Conservation (phyloP, 208 protist species). For the Angomonas deanei region DNA sequence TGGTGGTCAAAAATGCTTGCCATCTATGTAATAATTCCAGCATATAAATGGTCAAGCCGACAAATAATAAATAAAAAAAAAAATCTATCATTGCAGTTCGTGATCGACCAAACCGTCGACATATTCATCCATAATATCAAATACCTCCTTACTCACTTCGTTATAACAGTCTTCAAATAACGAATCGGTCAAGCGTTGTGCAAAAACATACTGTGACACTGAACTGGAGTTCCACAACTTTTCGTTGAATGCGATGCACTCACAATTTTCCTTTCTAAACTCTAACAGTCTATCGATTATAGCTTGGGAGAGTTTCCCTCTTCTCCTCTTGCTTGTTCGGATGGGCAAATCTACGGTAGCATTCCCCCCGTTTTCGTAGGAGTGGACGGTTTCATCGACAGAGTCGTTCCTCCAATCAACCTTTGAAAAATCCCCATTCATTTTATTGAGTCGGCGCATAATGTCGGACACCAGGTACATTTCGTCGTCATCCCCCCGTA, state of each 20-base stretch:
- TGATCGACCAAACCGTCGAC: slow-evolving; percentile 77
- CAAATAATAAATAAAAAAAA: neutral
- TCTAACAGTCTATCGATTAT: slow-evolving; percentile 63
- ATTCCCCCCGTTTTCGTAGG: neutral
- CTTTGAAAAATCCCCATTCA: neutral
- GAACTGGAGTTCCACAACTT: slow-evolving; percentile 77
- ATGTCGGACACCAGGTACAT: neutral
- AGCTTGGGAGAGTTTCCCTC: slow-evolving; percentile 30
- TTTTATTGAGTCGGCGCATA: neutral
- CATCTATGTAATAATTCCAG: neutral
- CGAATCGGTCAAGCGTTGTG: slow-evolving; percentile 66
- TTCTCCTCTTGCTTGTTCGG: neutral
- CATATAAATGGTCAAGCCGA: neutral
- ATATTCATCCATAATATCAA: slow-evolving; percentile 76
- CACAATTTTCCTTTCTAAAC: slow-evolving; percentile 55
- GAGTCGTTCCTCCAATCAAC: neutral
- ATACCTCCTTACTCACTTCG: slow-evolving; percentile 80
- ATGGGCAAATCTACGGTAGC: too few relatives aligned
- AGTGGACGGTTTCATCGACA: neutral
- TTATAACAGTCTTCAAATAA: slow-evolving; percentile 65
- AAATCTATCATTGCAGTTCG: slow-evolving; percentile 52
- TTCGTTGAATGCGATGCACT: slow-evolving; percentile 84
- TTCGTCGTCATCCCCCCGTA: slow-evolving; percentile 9
- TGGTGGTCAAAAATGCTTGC: too few relatives aligned
- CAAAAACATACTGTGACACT: slow-evolving; percentile 78